Conservation (phyloP, 2,329 filamentous ascomycete genomes). For the Cladosporium phlei region DNA sequence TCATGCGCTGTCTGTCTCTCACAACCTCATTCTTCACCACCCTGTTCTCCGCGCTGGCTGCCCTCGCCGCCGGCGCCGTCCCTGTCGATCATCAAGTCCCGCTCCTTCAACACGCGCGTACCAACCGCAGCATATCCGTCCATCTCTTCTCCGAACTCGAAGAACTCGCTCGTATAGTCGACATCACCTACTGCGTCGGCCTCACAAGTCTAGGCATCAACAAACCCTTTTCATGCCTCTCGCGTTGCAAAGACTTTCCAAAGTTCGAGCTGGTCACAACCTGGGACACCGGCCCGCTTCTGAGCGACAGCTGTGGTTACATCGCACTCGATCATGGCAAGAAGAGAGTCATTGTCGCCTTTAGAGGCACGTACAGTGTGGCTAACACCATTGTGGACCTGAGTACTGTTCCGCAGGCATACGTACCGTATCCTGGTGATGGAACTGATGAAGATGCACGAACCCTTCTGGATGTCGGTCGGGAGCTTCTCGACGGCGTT, state of each 20-base stretch:
- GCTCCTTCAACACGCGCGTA: slow-evolving; percentile 25
- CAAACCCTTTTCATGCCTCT: slow-evolving; percentile 78
- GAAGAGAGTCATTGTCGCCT: slow-evolving; percentile 74
- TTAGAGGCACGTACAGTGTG: slow-evolving; percentile 90
- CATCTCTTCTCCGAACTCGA: slow-evolving; percentile 76
- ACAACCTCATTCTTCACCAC: not conserved
- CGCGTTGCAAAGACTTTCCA: slow-evolving; percentile 79
- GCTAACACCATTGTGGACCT: slow-evolving; percentile 88
- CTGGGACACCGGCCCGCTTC: slow-evolving; percentile 83
- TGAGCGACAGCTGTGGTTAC: slow-evolving; percentile 91
- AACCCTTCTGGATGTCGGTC: slow-evolving; percentile 13
- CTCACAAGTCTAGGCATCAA: slow-evolving; percentile 75
- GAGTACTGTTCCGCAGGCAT: slow-evolving; percentile 82
- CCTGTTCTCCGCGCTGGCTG: not conserved
- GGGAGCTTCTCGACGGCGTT: slow-evolving; percentile 15
- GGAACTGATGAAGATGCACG: slow-evolving; percentile 32
- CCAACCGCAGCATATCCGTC: slow-evolving; percentile 48
- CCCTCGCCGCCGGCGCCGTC: slow-evolving; percentile 13
- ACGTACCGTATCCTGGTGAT: slow-evolving; percentile 73
- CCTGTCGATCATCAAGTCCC: slow-evolving; percentile 26
- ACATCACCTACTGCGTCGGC: slow-evolving; percentile 92
- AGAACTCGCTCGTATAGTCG: slow-evolving; percentile 82
- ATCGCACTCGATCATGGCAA: slow-evolving; percentile 74
- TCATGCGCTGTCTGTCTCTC: not conserved
- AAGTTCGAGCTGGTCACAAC: slow-evolving; percentile 72